Conservation (phyloP, 1,284 basidiomycete genomes). For the Trametes pubescens region DNA sequence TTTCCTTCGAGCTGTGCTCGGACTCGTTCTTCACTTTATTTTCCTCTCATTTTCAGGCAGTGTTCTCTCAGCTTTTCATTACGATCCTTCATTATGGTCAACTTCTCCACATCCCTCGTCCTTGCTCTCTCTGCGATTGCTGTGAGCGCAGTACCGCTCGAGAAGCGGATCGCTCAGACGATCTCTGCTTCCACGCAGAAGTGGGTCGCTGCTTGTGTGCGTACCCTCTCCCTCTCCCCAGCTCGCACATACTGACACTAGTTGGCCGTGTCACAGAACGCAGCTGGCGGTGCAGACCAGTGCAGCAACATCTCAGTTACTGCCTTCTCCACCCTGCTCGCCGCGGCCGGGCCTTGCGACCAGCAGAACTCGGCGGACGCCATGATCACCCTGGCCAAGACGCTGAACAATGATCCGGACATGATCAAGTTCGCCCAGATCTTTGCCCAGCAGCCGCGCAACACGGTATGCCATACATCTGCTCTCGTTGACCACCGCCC, state of each 20-base stretch:
- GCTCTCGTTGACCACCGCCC: not conserved
- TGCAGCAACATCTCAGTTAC: conserved; percentile 49
- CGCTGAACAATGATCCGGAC: conserved; percentile 57
- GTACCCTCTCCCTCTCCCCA: conserved; percentile 17
- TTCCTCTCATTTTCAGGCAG: conserved; percentile 1
- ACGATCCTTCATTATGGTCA: conserved; percentile 27
- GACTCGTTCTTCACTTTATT: conserved; percentile 8
- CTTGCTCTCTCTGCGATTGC: conserved; percentile 26
- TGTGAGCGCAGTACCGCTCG: conserved; percentile 21
- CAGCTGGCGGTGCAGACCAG: conserved; percentile 9
- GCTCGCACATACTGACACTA: not conserved
- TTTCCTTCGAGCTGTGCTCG: conserved; percentile 17
- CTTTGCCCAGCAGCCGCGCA: conserved; percentile 68
- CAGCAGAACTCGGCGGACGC: conserved; percentile 68
- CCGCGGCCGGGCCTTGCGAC: conserved; percentile 62
- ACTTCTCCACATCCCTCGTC: conserved; percentile 25
- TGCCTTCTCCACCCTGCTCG: conserved; percentile 62
- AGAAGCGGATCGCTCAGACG: conserved; percentile 47
- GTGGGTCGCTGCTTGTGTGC: conserved; percentile 46
- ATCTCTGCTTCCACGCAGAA: conserved; percentile 43
- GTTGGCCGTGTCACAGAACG: not conserved
- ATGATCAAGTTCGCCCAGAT: conserved; percentile 68
- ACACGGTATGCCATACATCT: conserved; percentile 43
- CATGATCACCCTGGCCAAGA: conserved; percentile 68
- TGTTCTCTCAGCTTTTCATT: not conserved